Conservation (phyloP, 108 stramenopile genomes). For the Stephanodiscus triporus region DNA sequence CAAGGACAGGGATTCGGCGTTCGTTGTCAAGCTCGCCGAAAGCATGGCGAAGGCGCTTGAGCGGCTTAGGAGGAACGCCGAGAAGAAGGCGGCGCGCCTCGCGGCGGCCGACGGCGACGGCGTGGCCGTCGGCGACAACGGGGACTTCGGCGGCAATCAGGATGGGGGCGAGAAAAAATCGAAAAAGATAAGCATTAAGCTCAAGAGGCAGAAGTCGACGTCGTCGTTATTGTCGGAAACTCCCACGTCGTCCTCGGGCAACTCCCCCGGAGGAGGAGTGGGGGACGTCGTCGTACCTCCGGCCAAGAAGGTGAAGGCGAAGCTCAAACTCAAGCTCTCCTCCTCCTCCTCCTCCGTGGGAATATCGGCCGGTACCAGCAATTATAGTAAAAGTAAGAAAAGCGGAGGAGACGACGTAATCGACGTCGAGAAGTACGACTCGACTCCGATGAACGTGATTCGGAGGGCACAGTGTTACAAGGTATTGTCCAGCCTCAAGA, state of each 20-base stretch:
- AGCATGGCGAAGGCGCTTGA: conserved; percentile 67
- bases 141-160: background rate
- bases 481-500: conserved; percentile 64
- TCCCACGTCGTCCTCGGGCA: background rate
- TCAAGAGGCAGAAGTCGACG: conserved; percentile 40
- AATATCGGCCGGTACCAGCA: background rate
- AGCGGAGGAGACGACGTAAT: background rate
- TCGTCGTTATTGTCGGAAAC: conserved; percentile 5
- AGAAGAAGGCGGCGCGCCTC: conserved; percentile 22
- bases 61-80: conserved; percentile 58
- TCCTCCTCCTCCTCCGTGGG: background rate
- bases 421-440: conserved; percentile 18
- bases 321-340: conserved; percentile 42
- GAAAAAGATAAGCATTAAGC: conserved; percentile 31
- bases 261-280: background rate
- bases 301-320: conserved; percentile 16
- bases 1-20: conserved; percentile 52
- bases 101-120: conserved; percentile 18
- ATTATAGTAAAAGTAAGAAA: conserved; percentile 20
- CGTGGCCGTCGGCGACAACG: background rate
- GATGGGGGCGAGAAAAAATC: conserved; percentile 26
- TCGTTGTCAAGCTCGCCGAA: conserved; percentile 69
- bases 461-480: conserved; percentile 72
- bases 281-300: background rate
- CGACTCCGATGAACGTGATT: conserved; percentile 56